phyloP scores from a whole-genome alignment of 1,139 yeast species.

The Geotrichum histeridarum region DNA sequence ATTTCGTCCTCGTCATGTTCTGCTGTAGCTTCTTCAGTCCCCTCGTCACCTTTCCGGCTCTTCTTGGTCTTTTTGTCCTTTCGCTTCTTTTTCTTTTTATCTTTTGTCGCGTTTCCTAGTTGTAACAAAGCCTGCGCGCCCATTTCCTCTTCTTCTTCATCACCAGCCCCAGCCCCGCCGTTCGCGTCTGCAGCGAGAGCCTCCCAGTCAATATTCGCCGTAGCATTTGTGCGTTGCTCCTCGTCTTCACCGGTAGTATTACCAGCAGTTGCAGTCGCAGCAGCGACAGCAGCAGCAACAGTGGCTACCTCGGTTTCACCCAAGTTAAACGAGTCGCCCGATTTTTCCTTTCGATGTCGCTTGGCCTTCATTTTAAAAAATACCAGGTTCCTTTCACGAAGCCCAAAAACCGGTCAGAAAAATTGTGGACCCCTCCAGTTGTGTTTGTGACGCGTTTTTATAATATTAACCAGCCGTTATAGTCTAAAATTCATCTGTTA shows the following conservation, averaged over 20 bases:
- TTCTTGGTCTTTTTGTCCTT: conserved; percentile 23
- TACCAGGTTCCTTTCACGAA: no score
- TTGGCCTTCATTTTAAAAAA: not conserved
- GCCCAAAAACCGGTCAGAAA: no score
- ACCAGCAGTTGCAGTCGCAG: not conserved
- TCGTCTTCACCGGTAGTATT: not conserved
- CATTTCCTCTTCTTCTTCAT: conserved; percentile 21
- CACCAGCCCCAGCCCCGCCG: conserved; percentile 8
- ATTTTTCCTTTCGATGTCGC: not conserved
- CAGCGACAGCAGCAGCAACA: conserved; percentile 14
- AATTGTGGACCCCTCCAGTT: no score
- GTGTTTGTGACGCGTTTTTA: no score
- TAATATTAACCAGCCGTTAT: no score
- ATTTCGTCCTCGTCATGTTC: conserved; percentile 21
- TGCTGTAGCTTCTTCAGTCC: conserved; percentile 12
- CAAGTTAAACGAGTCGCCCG: not conserved
- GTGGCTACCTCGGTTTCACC: conserved; percentile 15
- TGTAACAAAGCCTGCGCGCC: conserved; percentile 33
- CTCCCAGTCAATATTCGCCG: conserved; percentile 13
- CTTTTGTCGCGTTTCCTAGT: conserved; percentile 26
- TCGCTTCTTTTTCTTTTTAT: conserved; percentile 23
- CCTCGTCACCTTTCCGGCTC: conserved; percentile 22
- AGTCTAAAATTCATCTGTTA: no score
- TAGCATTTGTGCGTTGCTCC: not conserved
- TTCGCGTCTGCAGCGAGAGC: conserved; percentile 1